Conservation (phyloP, 2,329 filamentous ascomycete genomes). For the Pezicula carpinea region DNA sequence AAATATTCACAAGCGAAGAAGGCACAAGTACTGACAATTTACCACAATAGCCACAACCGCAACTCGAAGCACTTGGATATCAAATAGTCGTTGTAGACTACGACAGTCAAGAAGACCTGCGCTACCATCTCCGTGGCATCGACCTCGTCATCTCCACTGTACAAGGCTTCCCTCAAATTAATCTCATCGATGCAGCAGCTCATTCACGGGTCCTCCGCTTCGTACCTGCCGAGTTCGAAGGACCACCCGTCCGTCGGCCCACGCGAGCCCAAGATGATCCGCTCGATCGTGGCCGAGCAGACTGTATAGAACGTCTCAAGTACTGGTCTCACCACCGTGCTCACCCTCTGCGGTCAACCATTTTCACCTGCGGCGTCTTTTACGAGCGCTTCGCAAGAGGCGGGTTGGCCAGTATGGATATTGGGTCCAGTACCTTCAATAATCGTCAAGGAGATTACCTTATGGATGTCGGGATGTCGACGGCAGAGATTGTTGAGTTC, state of each 20-base stretch:
- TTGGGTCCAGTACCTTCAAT: constrained; percentile 53
- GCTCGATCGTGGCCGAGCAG: constrained; percentile 54
- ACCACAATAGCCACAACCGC: constrained; percentile 29
- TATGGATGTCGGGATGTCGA: constrained; percentile 53
- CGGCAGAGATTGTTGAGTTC: constrained; percentile 56
- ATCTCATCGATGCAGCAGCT: constrained; percentile 68
- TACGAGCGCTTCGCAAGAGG: constrained; percentile 71
- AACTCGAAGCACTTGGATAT: constrained; percentile 38
- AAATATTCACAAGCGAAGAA: background rate
- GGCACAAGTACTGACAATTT: constrained; percentile 4
- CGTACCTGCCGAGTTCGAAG: constrained; percentile 73
- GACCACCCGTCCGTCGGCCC: constrained; percentile 50
- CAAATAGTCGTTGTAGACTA: constrained; percentile 70
- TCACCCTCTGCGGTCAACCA: constrained; percentile 58
- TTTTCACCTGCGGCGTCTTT: constrained; percentile 70
- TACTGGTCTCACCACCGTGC: constrained; percentile 43
- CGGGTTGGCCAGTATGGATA: constrained; percentile 54
- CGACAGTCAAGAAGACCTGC: constrained; percentile 49
- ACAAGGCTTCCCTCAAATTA: constrained; percentile 59
- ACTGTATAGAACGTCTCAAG: constrained; percentile 52
- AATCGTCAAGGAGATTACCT: constrained; percentile 58
- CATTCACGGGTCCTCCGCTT: constrained; percentile 61
- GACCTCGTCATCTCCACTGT: constrained; percentile 75
- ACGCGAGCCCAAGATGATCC: constrained; percentile 39
- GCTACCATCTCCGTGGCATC: constrained; percentile 64